phyloP scores from a whole-genome alignment of 441 rosid species.

The Capsella rubella region DNA sequence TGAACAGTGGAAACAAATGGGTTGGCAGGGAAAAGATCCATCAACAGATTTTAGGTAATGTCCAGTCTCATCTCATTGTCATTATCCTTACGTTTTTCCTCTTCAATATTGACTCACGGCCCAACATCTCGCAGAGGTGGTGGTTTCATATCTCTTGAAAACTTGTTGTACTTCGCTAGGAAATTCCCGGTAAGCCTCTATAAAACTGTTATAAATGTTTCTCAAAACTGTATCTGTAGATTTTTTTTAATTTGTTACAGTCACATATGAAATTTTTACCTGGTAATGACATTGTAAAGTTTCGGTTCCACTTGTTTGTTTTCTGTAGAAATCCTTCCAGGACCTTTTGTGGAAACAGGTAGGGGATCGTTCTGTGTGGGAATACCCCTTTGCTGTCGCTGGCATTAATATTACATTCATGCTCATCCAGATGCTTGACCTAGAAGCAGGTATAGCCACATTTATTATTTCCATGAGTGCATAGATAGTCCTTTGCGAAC shows the following conservation, averaged over 20 bases:
- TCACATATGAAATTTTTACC: not conserved
- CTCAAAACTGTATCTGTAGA: not conserved
- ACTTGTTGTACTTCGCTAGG: constrained; percentile 80
- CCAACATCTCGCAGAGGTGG: constrained; percentile 75
- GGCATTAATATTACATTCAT: constrained; percentile 94
- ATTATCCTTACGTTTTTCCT: not conserved
- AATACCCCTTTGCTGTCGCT: constrained; percentile 97
- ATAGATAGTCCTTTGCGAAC: not conserved
- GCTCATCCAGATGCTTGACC: constrained; percentile 98
- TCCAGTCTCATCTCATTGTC: constrained; percentile 1
- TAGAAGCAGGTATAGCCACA: constrained; percentile 78
- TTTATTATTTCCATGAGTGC: constrained; percentile 7
- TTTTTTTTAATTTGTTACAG: not conserved
- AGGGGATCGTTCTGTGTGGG: constrained; percentile 94
- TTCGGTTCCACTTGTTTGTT: constrained; percentile 48
- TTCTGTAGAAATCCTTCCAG: constrained; percentile 77
- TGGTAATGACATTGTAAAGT: constrained; percentile 16
- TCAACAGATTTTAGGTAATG: constrained; percentile 91
- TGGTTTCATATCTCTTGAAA: constrained; percentile 93
- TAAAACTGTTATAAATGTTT: constrained; percentile 6
- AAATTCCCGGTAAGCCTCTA: constrained; percentile 65
- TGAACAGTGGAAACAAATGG: constrained; percentile 98
- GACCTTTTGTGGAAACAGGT: constrained; percentile 85
- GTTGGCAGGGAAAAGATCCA: constrained; percentile 99
- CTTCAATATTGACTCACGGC: constrained; percentile 10